Evolutionary conservation across 2,329 filamentous ascomycete species (phyloP).

Genomic region (Tolypocladium inflatum): DNA sequence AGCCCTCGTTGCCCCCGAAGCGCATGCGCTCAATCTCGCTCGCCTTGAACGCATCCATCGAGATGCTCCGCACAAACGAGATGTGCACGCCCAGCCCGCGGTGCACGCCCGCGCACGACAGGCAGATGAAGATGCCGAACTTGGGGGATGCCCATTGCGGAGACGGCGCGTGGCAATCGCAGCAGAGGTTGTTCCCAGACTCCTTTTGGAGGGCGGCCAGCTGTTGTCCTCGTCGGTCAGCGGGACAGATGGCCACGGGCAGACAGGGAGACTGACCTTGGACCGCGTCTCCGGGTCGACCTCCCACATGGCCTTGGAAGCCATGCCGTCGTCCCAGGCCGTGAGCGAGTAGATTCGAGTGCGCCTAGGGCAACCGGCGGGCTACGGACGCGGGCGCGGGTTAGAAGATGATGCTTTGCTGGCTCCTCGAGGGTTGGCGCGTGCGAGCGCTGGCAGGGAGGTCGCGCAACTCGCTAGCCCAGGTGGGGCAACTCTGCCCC

Average conservation of each 20-base stretch:
- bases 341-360: background rate
- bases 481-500: background rate
- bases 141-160: conserved; percentile 98
- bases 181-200: conserved; percentile 81
- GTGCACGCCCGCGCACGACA: conserved; percentile 90
- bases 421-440: background rate
- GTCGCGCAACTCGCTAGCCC: background rate
- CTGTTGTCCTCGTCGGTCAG: conserved; percentile 32
- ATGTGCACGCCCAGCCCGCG: conserved; percentile 94
- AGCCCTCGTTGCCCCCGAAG: conserved; percentile 78
- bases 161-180: conserved; percentile 90
- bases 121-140: conserved; percentile 97
- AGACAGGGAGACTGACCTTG: conserved; percentile 53
- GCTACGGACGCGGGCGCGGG: background rate
- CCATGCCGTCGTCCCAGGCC: conserved; percentile 29
- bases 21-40: conserved; percentile 91
- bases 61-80: conserved; percentile 93
- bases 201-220: conserved; percentile 86
- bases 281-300: conserved; percentile 94
- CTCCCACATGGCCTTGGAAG: conserved; percentile 87
- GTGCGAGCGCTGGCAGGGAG: background rate
- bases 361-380: background rate
- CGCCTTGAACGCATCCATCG: conserved; percentile 97
- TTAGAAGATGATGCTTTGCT: background rate
- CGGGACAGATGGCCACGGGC: conserved; percentile 5